Evolutionary conservation across 306 rosid genomes (phyloP).

Genomic region (Begonia loranthoides): DNA sequence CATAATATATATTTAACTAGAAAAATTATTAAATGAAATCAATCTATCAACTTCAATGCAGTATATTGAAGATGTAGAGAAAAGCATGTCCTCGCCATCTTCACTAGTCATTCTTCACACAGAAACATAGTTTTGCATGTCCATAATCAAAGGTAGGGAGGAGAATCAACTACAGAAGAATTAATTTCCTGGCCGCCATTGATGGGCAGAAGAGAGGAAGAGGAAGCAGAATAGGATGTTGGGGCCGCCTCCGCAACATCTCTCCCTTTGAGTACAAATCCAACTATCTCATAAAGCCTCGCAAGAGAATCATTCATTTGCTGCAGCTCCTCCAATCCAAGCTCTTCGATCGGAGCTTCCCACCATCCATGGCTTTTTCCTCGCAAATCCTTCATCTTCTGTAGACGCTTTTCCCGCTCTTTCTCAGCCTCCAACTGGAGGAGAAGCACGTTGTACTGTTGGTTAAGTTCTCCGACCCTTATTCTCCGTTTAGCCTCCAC

Average conservation of each 20-base stretch:
- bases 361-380: constrained; percentile 18
- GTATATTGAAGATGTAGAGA: too few relatives aligned
- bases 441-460: constrained; percentile 6
- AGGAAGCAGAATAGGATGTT: too few relatives aligned
- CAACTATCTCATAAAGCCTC: neutral
- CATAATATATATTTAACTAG: too few relatives aligned
- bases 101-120: too few relatives aligned
- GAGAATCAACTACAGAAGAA: too few relatives aligned
- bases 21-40: too few relatives aligned
- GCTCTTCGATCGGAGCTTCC: constrained; percentile 14
- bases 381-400: neutral
- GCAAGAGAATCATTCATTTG: neutral
- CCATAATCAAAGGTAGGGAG: too few relatives aligned
- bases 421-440: constrained; percentile 7
- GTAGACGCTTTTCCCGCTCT: constrained; percentile 3
- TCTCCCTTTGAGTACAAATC: constrained; percentile 5
- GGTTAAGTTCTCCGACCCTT: constrained; percentile 13
- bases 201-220: too few relatives aligned
- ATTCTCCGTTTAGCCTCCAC: constrained; percentile 11
- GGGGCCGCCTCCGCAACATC: neutral
- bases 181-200: too few relatives aligned
- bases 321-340: constrained; percentile 7
- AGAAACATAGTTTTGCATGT: too few relatives aligned
- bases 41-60: too few relatives aligned
- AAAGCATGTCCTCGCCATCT: too few relatives aligned